Conservation (phyloP, 192 early-diverging fungal species). For the Entophlyctis luteolus region DNA sequence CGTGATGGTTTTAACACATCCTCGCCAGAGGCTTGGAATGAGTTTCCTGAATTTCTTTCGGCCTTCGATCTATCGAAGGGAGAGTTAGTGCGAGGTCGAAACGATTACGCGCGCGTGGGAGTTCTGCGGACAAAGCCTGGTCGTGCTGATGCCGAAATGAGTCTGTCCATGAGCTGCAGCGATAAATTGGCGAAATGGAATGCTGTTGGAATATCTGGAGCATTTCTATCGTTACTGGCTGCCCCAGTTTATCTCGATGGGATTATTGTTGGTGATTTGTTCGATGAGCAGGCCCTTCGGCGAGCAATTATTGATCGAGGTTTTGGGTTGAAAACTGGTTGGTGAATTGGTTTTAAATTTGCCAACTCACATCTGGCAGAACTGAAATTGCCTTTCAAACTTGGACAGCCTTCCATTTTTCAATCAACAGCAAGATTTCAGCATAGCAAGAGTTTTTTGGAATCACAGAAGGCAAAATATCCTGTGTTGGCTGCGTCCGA, state of each 20-base stretch:
- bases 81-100: slow-evolving; percentile 55
- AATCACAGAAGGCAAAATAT: background rate
- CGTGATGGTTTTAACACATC: slow-evolving; percentile 20
- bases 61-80: background rate
- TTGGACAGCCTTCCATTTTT: background rate
- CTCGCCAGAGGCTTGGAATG: slow-evolving; percentile 7
- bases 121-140: slow-evolving; percentile 71
- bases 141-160: slow-evolving; percentile 68
- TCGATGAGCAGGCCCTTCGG: slow-evolving; percentile 53
- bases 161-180: slow-evolving; percentile 70
- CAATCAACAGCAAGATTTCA: background rate
- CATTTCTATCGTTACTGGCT: slow-evolving; percentile 56
- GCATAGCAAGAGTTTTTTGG: background rate
- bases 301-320: slow-evolving; percentile 65
- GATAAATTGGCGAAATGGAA: slow-evolving; percentile 92
- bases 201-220: slow-evolving; percentile 72
- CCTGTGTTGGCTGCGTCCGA: background rate
- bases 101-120: slow-evolving; percentile 54
- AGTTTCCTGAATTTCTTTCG: background rate
- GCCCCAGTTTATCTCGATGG: slow-evolving; percentile 65
- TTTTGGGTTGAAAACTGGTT: slow-evolving; percentile 28
- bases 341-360: background rate
- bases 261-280: slow-evolving; percentile 68
- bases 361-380: background rate
- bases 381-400: background rate